Percentiles rank a stretch among this genome's conserved stretches.
phyloP scores from a whole-genome alignment of 805 yeast species.

The Wickerhamiella australiensis region DNA sequence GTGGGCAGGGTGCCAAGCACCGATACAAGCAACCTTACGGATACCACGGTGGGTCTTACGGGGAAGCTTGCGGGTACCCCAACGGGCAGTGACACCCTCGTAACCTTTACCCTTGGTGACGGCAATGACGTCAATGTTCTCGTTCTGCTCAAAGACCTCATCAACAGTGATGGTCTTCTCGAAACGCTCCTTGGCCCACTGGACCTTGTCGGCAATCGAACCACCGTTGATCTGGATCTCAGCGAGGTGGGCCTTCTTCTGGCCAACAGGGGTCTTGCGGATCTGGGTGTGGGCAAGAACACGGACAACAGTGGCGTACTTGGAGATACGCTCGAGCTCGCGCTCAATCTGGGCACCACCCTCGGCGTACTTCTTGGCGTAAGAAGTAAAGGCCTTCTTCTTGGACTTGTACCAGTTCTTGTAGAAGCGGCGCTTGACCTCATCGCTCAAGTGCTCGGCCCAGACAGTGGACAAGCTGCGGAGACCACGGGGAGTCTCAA shows the following conservation, averaged over 20 bases:
- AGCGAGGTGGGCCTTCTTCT: conserved; percentile 99
- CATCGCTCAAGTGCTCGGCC: conserved; percentile 99
- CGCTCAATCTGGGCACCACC: conserved; percentile 79
- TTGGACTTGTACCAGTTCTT: conserved; percentile 99
- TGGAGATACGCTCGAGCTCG: conserved; percentile 96
- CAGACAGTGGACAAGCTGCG: conserved; percentile 99
- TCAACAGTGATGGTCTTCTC: conserved; percentile 97
- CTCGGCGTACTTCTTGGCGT: conserved; percentile 95
- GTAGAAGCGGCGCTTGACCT: conserved; percentile 99
- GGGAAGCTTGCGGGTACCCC: conserved; percentile 99
- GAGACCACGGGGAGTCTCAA: conserved; percentile 99
- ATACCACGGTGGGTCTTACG: conserved; percentile 99
- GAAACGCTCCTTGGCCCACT: conserved; percentile 97
- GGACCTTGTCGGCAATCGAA: conserved; percentile 91
- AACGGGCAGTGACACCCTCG: conserved; percentile 99
- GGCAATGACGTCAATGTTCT: conserved; percentile 96
- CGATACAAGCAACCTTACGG: conserved; percentile 99
- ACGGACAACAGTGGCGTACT: conserved; percentile 97
- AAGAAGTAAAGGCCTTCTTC: conserved; percentile 99
- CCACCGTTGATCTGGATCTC: conserved; percentile 99
- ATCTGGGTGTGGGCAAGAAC: conserved; percentile 99
- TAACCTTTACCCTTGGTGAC: conserved; percentile 99
- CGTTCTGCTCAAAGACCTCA: conserved; percentile 96
- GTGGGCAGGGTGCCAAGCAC: conserved; percentile 99
- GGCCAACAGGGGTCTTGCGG: conserved; percentile 97